Evolutionary conservation across 495 filamentous ascomycete species (phyloP).

Genomic region (Sphaerosporella brunnea): DNA sequence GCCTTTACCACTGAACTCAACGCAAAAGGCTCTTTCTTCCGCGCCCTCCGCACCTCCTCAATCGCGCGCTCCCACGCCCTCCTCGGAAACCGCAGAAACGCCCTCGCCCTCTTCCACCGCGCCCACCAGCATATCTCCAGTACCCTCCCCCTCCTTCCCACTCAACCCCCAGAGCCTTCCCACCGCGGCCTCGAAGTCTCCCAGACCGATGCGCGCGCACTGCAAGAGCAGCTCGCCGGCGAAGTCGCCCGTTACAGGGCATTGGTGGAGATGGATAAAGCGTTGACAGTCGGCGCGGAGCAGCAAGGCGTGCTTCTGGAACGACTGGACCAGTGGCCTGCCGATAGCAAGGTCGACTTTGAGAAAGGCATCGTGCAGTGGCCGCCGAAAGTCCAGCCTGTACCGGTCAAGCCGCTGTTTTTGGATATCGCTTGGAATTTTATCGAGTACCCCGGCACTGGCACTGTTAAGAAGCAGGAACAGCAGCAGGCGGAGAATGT

Average conservation of each 20-base stretch:
- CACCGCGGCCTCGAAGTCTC: slow-evolving; percentile 38
- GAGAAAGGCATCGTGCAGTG: slow-evolving; percentile 62
- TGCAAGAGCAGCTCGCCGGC: slow-evolving; percentile 43
- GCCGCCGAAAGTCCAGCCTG: slow-evolving; percentile 61
- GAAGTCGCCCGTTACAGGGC: slow-evolving; percentile 62
- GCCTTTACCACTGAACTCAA: slow-evolving; percentile 57
- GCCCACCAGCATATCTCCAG: slow-evolving; percentile 30
- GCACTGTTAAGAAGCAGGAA: slow-evolving; percentile 2
- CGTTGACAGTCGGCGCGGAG: slow-evolving; percentile 27
- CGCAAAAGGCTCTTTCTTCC: slow-evolving; percentile 66
- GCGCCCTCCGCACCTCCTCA: slow-evolving; percentile 69
- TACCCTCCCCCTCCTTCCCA: slow-evolving; percentile 28
- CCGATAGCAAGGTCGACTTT: slow-evolving; percentile 49
- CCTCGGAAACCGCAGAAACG: slow-evolving; percentile 52
- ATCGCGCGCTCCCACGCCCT: slow-evolving; percentile 72
- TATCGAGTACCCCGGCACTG: slow-evolving; percentile 69
- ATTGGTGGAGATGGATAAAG: slow-evolving; percentile 52
- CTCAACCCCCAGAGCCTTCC: slow-evolving; percentile 18
- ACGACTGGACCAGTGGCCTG: slow-evolving; percentile 56
- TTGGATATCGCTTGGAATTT: slow-evolving; percentile 97
- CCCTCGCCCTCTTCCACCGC: slow-evolving; percentile 64
- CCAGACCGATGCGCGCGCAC: slow-evolving; percentile 34
- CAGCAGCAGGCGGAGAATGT: slow-evolving; percentile 8
- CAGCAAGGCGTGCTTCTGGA: slow-evolving; percentile 43
- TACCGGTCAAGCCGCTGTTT: slow-evolving; percentile 91